These are phyloP conservation scores for Podila epicladia DNA, from an alignment of 192 early-diverging fungal species.

Conservation along the genomic window DNA sequence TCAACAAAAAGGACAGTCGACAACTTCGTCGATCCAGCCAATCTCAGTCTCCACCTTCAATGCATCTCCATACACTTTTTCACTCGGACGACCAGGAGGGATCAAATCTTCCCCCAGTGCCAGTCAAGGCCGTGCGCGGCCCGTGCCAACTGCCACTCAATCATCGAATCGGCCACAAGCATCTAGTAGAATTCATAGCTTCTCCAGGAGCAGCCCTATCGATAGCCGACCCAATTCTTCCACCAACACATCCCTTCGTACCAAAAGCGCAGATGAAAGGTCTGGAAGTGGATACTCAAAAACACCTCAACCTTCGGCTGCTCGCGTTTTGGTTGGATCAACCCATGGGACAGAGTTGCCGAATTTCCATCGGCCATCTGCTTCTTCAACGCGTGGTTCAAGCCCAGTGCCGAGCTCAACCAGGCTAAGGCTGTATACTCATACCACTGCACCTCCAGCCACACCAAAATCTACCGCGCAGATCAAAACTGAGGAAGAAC, in stretches of 20 bases:
- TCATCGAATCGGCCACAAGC: background rate
- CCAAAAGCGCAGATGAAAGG: background rate
- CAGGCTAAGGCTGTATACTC: background rate
- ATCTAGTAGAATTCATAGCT: background rate
- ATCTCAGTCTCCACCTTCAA: background rate
- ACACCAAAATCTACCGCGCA: background rate
- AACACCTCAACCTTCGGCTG: background rate
- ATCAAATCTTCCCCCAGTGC: background rate
- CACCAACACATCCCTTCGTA: background rate
- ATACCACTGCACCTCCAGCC: background rate
- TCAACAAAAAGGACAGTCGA: background rate
- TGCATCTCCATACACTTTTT: background rate
- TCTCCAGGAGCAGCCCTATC: background rate
- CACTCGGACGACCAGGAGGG: constrained; percentile 9
- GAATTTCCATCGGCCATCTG: background rate
- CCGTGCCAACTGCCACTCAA: background rate
- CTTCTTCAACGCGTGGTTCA: background rate
- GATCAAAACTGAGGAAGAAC: background rate
- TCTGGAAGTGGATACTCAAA: too few relatives aligned
- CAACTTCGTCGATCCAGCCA: background rate
- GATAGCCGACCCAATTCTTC: background rate
- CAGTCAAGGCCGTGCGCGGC: background rate
- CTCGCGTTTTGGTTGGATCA: background rate
- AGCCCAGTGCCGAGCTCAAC: background rate
- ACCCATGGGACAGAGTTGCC: background rate